A percentile compares a stretch with the other conserved stretches of the same genome.
Conservation (phyloP, 2,329 filamentous ascomycete species). For the Fusarium buxicola region DNA sequence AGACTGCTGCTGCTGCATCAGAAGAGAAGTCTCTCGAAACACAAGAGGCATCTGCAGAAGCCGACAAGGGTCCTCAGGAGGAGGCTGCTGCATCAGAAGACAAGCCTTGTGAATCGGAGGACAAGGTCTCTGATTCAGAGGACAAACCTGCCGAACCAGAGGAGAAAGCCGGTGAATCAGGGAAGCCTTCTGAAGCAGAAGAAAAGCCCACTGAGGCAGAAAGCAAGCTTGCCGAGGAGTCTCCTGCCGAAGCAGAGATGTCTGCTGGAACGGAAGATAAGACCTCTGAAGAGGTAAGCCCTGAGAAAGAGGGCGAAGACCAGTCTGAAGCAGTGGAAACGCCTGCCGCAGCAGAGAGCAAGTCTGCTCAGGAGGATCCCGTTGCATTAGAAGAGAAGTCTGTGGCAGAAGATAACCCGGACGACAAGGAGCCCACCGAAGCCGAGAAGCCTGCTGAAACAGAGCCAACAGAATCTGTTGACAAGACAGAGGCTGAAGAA, state of each 20-base stretch:
- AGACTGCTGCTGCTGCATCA: not conserved
- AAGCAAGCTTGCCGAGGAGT: no score
- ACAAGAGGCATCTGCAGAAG: constrained; percentile 4
- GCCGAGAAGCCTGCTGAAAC: not conserved
- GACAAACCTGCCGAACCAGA: not conserved
- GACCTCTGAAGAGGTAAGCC: no score
- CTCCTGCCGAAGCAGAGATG: no score
- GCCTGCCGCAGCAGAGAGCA: constrained; percentile 2
- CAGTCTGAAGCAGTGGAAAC: not conserved
- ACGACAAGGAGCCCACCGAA: constrained; percentile 1
- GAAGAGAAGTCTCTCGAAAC: not conserved
- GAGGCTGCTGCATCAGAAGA: constrained; percentile 2
- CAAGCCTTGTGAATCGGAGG: not conserved
- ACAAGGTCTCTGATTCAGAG: constrained; percentile 2
- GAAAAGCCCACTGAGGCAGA: no score
- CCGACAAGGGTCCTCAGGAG: not conserved
- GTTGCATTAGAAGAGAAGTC: not conserved
- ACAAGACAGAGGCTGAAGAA: not conserved
- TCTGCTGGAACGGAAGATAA: no score
- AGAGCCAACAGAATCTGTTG: constrained; percentile 13
- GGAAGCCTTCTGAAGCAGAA: not conserved
- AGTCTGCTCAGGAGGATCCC: not conserved
- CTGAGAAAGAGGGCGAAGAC: no score
- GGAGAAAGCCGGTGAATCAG: no score
- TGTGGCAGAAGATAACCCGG: not conserved